Conservation (phyloP, 2,329 filamentous ascomycete genomes). For the Raffaelea deltoideospora region DNA sequence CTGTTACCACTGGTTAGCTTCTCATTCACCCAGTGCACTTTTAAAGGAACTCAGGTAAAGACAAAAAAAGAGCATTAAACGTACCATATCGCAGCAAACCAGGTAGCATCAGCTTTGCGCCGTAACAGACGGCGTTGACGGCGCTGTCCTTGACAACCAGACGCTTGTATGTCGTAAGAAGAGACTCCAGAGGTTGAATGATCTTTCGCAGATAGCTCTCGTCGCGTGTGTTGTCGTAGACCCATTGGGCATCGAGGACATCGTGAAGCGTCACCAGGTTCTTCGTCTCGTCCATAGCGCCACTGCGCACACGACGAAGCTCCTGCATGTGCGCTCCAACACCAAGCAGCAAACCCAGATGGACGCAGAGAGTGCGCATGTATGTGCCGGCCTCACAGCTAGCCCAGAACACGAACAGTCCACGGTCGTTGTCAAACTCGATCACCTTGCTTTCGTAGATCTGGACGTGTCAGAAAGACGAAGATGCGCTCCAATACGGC, state of each 20-base stretch:
- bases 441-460: slow-evolving; percentile 94
- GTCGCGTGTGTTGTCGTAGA: slow-evolving; percentile 88
- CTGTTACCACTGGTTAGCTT: slow-evolving; percentile 4
- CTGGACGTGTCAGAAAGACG: background rate
- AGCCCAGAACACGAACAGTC: slow-evolving; percentile 97
- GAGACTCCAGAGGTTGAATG: slow-evolving; percentile 82
- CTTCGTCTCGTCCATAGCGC: slow-evolving; percentile 86
- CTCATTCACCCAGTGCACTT: too few relatives aligned
- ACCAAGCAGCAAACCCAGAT: slow-evolving; percentile 47
- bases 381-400: slow-evolving; percentile 98
- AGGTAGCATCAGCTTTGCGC: slow-evolving; percentile 97
- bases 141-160: slow-evolving; percentile 95
- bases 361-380: slow-evolving; percentile 94
- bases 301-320: slow-evolving; percentile 80
- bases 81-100: slow-evolving; percentile 81
- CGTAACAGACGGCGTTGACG: slow-evolving; percentile 96
- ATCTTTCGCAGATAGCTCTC: slow-evolving; percentile 84
- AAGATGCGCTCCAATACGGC: too few relatives aligned
- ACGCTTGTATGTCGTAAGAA: slow-evolving; percentile 87
- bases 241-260: slow-evolving; percentile 90
- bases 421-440: slow-evolving; percentile 97
- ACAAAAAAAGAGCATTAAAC: slow-evolving; percentile 14
- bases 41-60: background rate
- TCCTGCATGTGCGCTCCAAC: slow-evolving; percentile 83
- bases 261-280: slow-evolving; percentile 89